These are phyloP conservation scores for Penicillium concentricum DNA, from an alignment of 2,329 filamentous ascomycete species.

Conservation along the genomic window DNA sequence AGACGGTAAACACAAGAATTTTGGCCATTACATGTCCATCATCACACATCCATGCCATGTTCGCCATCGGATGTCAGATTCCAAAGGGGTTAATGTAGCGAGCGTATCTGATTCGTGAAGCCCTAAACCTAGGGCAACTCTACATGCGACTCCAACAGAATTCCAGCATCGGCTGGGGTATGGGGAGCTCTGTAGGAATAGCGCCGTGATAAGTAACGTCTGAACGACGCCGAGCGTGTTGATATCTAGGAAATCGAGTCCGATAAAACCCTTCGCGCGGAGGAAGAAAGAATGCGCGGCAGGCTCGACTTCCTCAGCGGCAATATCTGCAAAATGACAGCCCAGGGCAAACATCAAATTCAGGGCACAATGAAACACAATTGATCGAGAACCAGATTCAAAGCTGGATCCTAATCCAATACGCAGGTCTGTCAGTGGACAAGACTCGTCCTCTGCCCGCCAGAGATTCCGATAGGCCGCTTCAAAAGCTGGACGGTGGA, in stretches of 20 bases:
- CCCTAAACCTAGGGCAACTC: constrained; percentile 38
- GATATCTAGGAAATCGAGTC: constrained; percentile 32
- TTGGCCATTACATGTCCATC: constrained; percentile 25
- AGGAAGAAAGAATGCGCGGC: constrained; percentile 22
- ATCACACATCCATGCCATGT: constrained; percentile 36
- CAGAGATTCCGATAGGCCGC: constrained; percentile 3
- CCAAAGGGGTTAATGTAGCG: constrained; percentile 15
- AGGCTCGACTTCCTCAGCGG: neutral
- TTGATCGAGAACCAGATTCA: neutral
- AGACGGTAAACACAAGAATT: constrained; percentile 1
- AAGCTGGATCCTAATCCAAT: neutral
- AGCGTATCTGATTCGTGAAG: constrained; percentile 30
- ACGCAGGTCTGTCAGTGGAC: neutral
- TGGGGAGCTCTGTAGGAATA: constrained; percentile 37
- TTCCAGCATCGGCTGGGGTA: constrained; percentile 41
- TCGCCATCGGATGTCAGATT: constrained; percentile 31
- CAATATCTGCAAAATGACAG: constrained; percentile 2
- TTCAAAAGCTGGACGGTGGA: constrained; percentile 1
- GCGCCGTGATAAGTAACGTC: constrained; percentile 34
- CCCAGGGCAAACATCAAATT: neutral
- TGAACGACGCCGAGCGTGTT: constrained; percentile 37
- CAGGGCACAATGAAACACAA: neutral
- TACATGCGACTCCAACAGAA: constrained; percentile 35
- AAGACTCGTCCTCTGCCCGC: neutral
- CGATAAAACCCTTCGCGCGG: constrained; percentile 23